Evolutionary conservation across 257 asterid genomes (phyloP).

Genomic region (Gardenia jasminoides): DNA sequence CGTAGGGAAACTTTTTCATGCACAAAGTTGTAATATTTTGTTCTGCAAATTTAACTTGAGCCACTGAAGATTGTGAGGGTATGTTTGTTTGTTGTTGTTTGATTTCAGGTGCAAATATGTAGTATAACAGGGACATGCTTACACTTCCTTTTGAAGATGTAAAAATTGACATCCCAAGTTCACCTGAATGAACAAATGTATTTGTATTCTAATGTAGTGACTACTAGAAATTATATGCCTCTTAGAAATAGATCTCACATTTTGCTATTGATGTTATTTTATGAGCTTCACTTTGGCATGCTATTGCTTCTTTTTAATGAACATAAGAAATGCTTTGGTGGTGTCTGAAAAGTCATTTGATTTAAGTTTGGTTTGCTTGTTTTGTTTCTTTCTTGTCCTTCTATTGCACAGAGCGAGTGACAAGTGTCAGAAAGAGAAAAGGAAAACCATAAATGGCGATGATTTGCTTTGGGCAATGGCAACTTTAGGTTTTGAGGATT

Average conservation of each 20-base stretch:
- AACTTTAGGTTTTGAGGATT: conserved; percentile 61
- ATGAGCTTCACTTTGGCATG: neutral
- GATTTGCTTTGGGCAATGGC: conserved; percentile 65
- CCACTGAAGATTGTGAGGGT: neutral
- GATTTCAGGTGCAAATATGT: neutral
- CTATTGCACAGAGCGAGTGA: conserved; percentile 51
- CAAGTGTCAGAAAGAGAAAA: conserved; percentile 61
- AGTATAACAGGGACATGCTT: neutral
- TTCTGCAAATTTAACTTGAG: neutral
- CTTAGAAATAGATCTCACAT: neutral
- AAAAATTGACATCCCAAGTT: neutral
- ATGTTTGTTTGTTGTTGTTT: neutral
- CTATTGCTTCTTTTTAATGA: neutral
- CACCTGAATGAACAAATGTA: neutral
- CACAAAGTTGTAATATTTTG: neutral
- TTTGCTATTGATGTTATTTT: neutral
- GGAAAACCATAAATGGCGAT: conserved; percentile 68
- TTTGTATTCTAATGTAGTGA: neutral
- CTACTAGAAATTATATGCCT: neutral
- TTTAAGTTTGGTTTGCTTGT: conserved; percentile 1
- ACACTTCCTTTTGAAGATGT: neutral
- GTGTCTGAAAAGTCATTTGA: neutral
- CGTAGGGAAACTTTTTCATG: neutral
- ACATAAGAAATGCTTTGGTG: neutral
- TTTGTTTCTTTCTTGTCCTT: neutral